These are phyloP conservation scores for Avena atlantica DNA, from an alignment of 176 grass and related monocot species.

Conservation along the genomic window DNA sequence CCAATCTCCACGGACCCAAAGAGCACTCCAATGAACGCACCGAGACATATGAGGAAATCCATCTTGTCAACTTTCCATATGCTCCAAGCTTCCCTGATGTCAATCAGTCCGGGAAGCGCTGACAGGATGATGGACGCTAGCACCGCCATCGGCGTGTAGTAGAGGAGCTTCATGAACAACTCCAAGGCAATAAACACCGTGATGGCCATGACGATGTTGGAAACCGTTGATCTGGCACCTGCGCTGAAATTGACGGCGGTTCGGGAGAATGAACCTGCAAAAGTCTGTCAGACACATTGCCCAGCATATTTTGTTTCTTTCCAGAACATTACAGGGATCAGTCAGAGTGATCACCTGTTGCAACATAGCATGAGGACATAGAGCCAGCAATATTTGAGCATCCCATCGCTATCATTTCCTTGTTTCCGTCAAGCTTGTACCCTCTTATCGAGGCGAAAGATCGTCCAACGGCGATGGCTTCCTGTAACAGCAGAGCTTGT, in stretches of 20 bases:
- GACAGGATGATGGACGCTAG: slow-evolving; percentile 95
- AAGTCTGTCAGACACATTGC: slow-evolving; percentile 10
- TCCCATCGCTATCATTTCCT: slow-evolving; percentile 98
- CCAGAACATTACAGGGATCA: neutral
- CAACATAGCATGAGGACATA: slow-evolving; percentile 91
- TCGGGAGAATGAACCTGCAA: slow-evolving; percentile 88
- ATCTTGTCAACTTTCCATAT: slow-evolving; percentile 96
- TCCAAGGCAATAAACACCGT: slow-evolving; percentile 75
- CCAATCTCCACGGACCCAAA: slow-evolving; percentile 95
- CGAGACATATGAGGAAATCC: slow-evolving; percentile 84
- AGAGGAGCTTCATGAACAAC: slow-evolving; percentile 78
- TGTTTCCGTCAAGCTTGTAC: slow-evolving; percentile 87
- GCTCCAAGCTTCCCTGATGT: slow-evolving; percentile 72
- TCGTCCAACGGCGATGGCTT: slow-evolving; percentile 93
- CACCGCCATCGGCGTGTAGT: slow-evolving; percentile 93
- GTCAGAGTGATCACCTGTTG: slow-evolving; percentile 69
- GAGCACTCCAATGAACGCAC: slow-evolving; percentile 84
- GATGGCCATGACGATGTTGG: slow-evolving; percentile 90
- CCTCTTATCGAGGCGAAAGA: slow-evolving; percentile 88
- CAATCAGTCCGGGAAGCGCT: slow-evolving; percentile 84
- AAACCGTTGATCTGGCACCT: slow-evolving; percentile 75
- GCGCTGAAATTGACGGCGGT: slow-evolving; percentile 95
- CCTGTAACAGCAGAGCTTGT: slow-evolving; percentile 52
- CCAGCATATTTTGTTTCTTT: neutral
- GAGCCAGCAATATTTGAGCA: slow-evolving; percentile 90